Conservation (phyloP, 139 green algal genomes). For the Micractinium sp. region DNA sequence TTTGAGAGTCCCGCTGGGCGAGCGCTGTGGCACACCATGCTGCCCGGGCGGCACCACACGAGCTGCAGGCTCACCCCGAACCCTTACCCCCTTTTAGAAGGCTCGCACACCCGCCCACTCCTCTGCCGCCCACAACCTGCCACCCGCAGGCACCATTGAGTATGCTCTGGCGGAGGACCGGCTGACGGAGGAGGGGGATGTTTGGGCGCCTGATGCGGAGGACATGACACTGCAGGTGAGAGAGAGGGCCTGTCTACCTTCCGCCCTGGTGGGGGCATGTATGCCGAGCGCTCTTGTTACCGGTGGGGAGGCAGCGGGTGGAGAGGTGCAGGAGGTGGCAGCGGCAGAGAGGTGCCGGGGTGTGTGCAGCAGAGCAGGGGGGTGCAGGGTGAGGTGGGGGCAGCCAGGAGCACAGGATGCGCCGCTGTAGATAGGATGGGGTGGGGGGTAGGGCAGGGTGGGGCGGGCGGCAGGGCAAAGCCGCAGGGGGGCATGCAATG, state of each 20-base stretch:
- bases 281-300: no score
- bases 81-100: neutral
- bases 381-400: no score
- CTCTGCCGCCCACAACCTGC: neutral
- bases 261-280: no score
- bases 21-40: no score
- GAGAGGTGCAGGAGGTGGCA: neutral
- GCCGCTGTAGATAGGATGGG: neutral
- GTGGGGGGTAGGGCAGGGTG: no score
- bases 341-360: neutral
- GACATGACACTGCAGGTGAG: conserved; percentile 67
- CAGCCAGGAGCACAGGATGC: neutral
- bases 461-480: no score
- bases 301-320: neutral
- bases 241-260: neutral
- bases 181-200: conserved; percentile 72
- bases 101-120: neutral
- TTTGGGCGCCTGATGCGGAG: conserved; percentile 72
- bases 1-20: no score
- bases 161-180: conserved; percentile 73
- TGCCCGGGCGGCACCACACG: neutral
- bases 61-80: neutral
- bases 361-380: no score
- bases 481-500: neutral
- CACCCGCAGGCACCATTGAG: conserved; percentile 71